phyloP scores from a whole-genome alignment of 148 eudicot genomes.

The Rhododendron simsii region DNA sequence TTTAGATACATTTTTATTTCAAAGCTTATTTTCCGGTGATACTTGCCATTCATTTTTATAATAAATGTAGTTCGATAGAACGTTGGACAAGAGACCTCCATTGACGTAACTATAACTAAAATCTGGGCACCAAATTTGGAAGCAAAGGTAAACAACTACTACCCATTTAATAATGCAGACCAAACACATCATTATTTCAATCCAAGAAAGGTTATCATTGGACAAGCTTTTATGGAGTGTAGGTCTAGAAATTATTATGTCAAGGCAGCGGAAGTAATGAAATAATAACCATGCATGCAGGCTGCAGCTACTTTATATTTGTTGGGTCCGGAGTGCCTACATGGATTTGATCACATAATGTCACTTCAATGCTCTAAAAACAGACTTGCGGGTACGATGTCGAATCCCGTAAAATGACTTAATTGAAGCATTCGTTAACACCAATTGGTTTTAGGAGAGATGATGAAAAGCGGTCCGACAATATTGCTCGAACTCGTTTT shows the following conservation, averaged over 20 bases:
- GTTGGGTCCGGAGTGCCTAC: too few species aligned
- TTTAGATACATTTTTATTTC: not conserved
- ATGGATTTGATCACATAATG: too few species aligned
- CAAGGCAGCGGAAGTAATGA: not conserved
- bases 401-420: too few species aligned
- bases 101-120: not conserved
- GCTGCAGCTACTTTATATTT: not conserved
- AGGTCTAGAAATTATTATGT: not conserved
- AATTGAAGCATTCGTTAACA: too few species aligned
- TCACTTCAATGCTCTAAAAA: too few species aligned
- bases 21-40: not conserved
- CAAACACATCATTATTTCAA: not conserved
- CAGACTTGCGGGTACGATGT: too few species aligned
- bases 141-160: not conserved
- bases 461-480: too few species aligned
- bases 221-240: not conserved
- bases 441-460: too few species aligned
- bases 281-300: not conserved
- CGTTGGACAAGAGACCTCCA: not conserved
- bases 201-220: not conserved
- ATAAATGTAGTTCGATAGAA: not conserved
- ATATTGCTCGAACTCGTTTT: not conserved
- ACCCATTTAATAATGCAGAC: not conserved
- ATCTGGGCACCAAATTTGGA: not conserved
- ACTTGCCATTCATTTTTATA: not conserved